Percentiles rank a stretch among this genome's conserved stretches.
Conservation (phyloP, 2,329 filamentous ascomycete species). For the Alternaria viburni region DNA sequence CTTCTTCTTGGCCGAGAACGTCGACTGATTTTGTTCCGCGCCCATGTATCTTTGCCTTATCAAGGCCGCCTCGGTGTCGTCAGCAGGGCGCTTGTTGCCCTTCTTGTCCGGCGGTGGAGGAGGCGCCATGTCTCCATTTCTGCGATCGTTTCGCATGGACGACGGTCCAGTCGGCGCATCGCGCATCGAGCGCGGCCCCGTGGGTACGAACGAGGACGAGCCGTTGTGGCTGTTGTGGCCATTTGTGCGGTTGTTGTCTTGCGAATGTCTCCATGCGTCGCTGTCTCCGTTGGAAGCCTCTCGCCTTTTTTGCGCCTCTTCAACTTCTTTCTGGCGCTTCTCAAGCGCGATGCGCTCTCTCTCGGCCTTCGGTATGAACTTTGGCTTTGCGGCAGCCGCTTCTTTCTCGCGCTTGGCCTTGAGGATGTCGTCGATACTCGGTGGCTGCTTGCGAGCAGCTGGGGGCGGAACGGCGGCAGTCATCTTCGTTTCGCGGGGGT, state of each 20-base stretch:
- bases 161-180: constrained; percentile 71
- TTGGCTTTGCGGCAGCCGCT: constrained; percentile 83
- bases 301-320: constrained; percentile 61
- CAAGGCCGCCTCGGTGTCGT: constrained; percentile 73
- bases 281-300: constrained; percentile 46
- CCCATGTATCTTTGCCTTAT: constrained; percentile 89
- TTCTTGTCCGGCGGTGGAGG: constrained; percentile 53
- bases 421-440: constrained; percentile 86
- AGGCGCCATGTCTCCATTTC: constrained; percentile 60
- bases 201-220: constrained; percentile 60
- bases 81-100: constrained; percentile 47
- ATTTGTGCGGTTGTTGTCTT: constrained; percentile 13
- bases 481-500: background rate
- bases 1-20: constrained; percentile 95
- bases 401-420: constrained; percentile 86
- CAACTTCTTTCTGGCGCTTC: constrained; percentile 74
- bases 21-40: constrained; percentile 83
- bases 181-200: constrained; percentile 74
- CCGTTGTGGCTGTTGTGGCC: constrained; percentile 15
- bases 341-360: constrained; percentile 81
- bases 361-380: constrained; percentile 83
- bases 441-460: constrained; percentile 57
- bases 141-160: constrained; percentile 60
- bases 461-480: constrained; percentile 13
- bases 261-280: constrained; percentile 3